Evolutionary conservation across 768 basidiomycete species (phyloP).

Genomic region (Steccherinum ochraceum): DNA sequence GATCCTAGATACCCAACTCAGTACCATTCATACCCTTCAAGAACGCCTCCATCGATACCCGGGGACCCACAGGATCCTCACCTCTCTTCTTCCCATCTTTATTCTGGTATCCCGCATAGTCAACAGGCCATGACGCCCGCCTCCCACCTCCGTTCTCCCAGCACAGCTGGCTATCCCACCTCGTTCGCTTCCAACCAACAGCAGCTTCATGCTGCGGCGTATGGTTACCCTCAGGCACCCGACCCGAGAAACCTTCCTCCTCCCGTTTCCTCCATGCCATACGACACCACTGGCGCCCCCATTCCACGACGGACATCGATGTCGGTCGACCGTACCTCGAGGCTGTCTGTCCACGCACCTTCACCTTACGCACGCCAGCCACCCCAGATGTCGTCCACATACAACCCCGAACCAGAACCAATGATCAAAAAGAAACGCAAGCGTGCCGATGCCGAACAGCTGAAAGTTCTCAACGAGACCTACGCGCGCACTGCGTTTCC

Average conservation of each 20-base stretch:
- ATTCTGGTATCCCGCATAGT: neutral
- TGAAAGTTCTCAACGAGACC: slow-evolving; percentile 75
- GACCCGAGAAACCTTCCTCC: slow-evolving; percentile 28
- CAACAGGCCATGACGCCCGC: slow-evolving; percentile 15
- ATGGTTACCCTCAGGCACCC: slow-evolving; percentile 28
- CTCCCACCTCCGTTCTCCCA: slow-evolving; percentile 48
- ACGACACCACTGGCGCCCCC: slow-evolving; percentile 10
- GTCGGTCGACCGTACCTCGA: slow-evolving; percentile 23
- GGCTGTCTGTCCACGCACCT: slow-evolving; percentile 29
- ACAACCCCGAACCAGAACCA: slow-evolving; percentile 35
- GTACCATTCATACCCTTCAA: slow-evolving; percentile 37
- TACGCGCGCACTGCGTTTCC: slow-evolving; percentile 82
- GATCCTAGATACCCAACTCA: slow-evolving; percentile 48
- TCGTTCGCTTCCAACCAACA: slow-evolving; percentile 44
- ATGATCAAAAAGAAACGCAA: slow-evolving; percentile 84
- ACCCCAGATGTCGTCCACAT: slow-evolving; percentile 13
- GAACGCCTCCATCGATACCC: slow-evolving; percentile 43
- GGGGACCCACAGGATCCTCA: slow-evolving; percentile 45
- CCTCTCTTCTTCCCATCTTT: slow-evolving; percentile 13
- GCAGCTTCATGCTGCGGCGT: slow-evolving; percentile 23
- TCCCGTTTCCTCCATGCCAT: slow-evolving; percentile 13
- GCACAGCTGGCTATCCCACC: slow-evolving; percentile 51
- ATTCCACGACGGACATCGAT: slow-evolving; percentile 30
- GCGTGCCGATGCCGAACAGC: slow-evolving; percentile 73
- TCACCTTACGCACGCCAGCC: slow-evolving; percentile 47